A percentile compares a stretch with the other conserved stretches of the same genome.
These are phyloP conservation scores for Daldinia bambusicola DNA, from an alignment of 495 filamentous ascomycete species.

Conservation along the genomic window DNA sequence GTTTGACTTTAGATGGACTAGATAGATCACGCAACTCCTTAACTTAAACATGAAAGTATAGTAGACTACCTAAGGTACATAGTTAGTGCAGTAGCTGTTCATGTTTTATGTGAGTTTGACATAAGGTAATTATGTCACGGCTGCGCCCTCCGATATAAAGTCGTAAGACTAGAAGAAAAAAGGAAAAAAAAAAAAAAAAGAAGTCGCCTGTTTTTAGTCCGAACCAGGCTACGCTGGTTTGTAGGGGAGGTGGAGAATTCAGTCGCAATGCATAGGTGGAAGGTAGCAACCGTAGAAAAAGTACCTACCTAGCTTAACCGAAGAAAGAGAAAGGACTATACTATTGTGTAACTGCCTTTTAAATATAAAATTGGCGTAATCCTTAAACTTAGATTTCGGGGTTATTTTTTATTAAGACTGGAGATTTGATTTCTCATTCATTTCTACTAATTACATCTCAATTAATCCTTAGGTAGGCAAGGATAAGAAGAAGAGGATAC, in stretches of 20 bases:
- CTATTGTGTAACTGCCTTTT: background rate
- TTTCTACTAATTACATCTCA: background rate
- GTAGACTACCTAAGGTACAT: too few relatives aligned
- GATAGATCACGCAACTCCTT: too few relatives aligned
- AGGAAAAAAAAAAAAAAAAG: too few relatives aligned
- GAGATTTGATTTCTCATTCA: background rate
- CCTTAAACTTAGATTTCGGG: background rate
- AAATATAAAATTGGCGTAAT: background rate
- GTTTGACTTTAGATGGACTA: too few relatives aligned
- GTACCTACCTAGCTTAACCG: too few relatives aligned
- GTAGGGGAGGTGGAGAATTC: slow-evolving; percentile 18
- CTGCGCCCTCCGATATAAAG: slow-evolving; percentile 29
- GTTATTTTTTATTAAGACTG: background rate
- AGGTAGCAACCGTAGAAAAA: too few relatives aligned
- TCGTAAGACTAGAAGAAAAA: background rate
- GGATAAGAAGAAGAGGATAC: background rate
- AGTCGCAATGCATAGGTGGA: too few relatives aligned
- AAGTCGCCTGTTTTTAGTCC: slow-evolving; percentile 3
- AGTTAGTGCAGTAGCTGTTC: too few relatives aligned
- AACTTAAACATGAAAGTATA: too few relatives aligned
- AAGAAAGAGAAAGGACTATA: background rate
- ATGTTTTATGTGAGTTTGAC: slow-evolving; percentile 12
- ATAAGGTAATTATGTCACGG: slow-evolving; percentile 19
- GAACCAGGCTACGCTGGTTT: slow-evolving; percentile 1
- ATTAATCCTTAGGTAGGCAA: background rate